Evolutionary conservation across 495 filamentous ascomycete species (phyloP).

Genomic region (Aspergillus cavernicola): DNA sequence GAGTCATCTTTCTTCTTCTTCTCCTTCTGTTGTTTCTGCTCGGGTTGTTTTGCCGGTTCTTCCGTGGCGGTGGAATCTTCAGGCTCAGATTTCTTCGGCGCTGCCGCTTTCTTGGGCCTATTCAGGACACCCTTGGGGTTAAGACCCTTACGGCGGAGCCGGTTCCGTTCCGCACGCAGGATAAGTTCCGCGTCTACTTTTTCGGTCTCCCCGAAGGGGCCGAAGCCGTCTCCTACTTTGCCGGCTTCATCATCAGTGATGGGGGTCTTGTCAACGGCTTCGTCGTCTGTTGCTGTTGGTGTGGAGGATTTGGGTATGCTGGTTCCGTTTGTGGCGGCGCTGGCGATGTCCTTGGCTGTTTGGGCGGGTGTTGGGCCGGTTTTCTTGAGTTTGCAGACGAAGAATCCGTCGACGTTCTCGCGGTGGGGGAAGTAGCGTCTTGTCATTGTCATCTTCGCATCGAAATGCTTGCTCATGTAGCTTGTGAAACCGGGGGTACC

Average conservation of each 20-base stretch:
- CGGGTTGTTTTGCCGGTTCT: conserved; percentile 2
- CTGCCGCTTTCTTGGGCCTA: conserved; percentile 33
- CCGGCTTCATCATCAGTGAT: conserved; percentile 40
- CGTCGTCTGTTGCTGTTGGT: conserved; percentile 25
- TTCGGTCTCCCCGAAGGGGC: conserved; percentile 62
- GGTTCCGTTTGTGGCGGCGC: conserved; percentile 16
- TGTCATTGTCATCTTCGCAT: conserved; percentile 77
- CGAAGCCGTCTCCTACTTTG: conserved; percentile 50
- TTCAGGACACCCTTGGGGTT: conserved; percentile 57
- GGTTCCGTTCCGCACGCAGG: conserved; percentile 53
- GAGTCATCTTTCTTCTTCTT: conserved; percentile 1
- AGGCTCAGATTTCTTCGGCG: neutral
- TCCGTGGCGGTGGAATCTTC: conserved; percentile 4
- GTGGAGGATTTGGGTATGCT: conserved; percentile 17
- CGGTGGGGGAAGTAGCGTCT: conserved; percentile 90
- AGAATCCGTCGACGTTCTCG: conserved; percentile 98
- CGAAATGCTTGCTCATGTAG: conserved; percentile 86
- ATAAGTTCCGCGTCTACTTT: conserved; percentile 51
- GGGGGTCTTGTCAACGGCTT: conserved; percentile 44
- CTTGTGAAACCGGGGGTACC: conserved; percentile 85
- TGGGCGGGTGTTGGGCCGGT: conserved; percentile 65
- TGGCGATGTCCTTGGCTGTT: conserved; percentile 31
- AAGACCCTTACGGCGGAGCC: conserved; percentile 60
- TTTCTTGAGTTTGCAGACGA: conserved; percentile 97
- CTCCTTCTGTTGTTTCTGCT: conserved; percentile 11